phyloP scores from a whole-genome alignment of 768 basidiomycete genomes.

The Amanita phalloides region DNA sequence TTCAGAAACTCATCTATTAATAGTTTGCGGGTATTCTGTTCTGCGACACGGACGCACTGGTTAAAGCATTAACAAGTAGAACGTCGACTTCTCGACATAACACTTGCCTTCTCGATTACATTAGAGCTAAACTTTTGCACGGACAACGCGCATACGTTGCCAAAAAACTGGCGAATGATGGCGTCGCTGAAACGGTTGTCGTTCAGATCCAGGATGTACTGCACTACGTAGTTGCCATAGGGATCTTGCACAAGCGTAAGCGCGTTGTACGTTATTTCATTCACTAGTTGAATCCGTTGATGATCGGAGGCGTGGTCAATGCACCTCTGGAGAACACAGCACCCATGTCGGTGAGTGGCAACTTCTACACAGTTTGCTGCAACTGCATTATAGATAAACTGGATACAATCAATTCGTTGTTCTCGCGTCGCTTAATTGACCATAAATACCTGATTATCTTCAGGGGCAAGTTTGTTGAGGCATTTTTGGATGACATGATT shows the following conservation, averaged over 20 bases:
- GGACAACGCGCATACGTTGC: conserved; percentile 94
- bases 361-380: conserved; percentile 99
- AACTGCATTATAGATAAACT: conserved; percentile 99
- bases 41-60: conserved; percentile 85
- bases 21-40: conserved; percentile 88
- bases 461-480: conserved; percentile 93
- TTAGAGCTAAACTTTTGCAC: conserved; percentile 99
- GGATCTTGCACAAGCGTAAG: conserved; percentile 97
- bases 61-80: background rate
- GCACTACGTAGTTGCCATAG: conserved; percentile 90
- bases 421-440: background rate
- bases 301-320: conserved; percentile 96
- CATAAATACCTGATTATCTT: conserved; percentile 83
- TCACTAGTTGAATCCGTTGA: conserved; percentile 92
- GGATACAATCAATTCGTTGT: background rate
- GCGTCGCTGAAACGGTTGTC: conserved; percentile 97
- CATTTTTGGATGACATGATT: conserved; percentile 99
- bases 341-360: conserved; percentile 95
- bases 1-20: conserved; percentile 94
- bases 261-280: conserved; percentile 98
- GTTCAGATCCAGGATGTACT: conserved; percentile 97
- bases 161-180: conserved; percentile 94
- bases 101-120: conserved; percentile 84
- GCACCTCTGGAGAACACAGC: conserved; percentile 96
- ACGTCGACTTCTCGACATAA: background rate